Evolutionary conservation across 768 basidiomycete genomes (phyloP), one percentile per base, ranked within the genome.

Genomic region (Lentinula sp.): DNA sequence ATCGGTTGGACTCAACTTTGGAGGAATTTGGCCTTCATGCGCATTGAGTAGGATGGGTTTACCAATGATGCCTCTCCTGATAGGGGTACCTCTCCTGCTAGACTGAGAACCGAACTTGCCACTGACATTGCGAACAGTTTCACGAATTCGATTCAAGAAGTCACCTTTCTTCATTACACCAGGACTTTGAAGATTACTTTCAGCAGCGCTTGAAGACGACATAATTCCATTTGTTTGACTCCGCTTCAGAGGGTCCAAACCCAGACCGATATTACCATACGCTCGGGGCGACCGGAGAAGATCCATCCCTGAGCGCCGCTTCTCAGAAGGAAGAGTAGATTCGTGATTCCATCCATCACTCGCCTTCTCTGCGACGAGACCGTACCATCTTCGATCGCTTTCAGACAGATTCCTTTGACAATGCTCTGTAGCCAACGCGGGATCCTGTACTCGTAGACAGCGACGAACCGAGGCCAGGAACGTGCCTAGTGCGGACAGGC

Each of bases 361-460:
- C 18, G 52, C 35, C 40, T 67, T 69, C 43, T 75, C 70, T 61
- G 71, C 72, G 18, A 68, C 71, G 54, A 87, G 74, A 18, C 84
- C 85, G 66, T 90, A 89, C 86, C 87, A 90, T 64, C 76, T 80
- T 62, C 79, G 82, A 63, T 91, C 89, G 62, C 81, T 81, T 53
- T 84, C 84, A 16, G 83, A 82, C 82, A 80, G 86, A 2, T 78
- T 83, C 32, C 74, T 76, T 31, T 72, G 73, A 11, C 82, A 87
- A 67, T 84, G 84, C 66, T 86, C 83, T 18, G 84, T 85, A 1
- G 75, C 69, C n/a, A 84, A 62, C 4, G 83, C 88, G 0, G 84
- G 77, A 67, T 89, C 88, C 48, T 82, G 76, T 42, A 87, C 81
- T 59, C 76, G 76, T 0, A 82, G 80, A 61, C 80, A 86, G 43